Conservation (phyloP, 164 flowering plant genomes). For the Malania oleifera region DNA sequence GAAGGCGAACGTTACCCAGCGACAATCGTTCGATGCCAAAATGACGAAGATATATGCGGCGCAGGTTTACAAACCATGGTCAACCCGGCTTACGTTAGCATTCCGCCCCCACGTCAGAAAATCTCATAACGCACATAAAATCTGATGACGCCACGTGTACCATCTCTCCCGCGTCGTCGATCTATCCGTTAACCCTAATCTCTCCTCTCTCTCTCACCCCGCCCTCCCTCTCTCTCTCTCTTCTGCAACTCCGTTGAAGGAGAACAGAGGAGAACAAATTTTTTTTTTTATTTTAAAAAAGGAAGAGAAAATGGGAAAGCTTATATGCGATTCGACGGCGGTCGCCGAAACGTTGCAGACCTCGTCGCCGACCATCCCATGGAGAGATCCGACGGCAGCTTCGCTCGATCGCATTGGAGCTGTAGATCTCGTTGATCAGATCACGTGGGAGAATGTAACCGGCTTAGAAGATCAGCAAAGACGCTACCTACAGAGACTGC, state of each 20-base stretch:
- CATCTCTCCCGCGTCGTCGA: slow-evolving; percentile 21
- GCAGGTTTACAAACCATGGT: not conserved
- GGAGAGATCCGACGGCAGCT: slow-evolving; percentile 21
- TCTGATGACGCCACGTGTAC: slow-evolving; percentile 36
- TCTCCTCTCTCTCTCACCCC: slow-evolving; percentile 3
- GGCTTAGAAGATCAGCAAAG: slow-evolving; percentile 86
- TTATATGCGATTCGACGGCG: slow-evolving; percentile 52
- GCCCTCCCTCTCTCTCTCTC: slow-evolving; percentile 29
- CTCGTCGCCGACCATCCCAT: slow-evolving; percentile 24
- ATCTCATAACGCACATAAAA: slow-evolving; percentile 1
- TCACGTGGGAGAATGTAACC: slow-evolving; percentile 54
- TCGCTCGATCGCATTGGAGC: slow-evolving; percentile 8
- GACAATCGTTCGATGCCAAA: no score
- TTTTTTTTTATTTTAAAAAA: not conserved
- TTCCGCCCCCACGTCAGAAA: slow-evolving; percentile 1
- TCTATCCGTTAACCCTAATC: slow-evolving; percentile 41
- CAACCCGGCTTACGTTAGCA: slow-evolving; percentile 15
- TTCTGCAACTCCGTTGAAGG: slow-evolving; percentile 20
- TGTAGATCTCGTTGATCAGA: slow-evolving; percentile 10
- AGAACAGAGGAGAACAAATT: slow-evolving; percentile 1
- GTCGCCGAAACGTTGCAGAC: slow-evolving; percentile 29
- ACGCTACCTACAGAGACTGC: slow-evolving; percentile 40
- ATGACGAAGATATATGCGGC: no score
- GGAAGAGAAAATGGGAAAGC: slow-evolving; percentile 45
- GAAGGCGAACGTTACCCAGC: no score